Evolutionary conservation across 2,329 filamentous ascomycete genomes (phyloP).

Genomic region (Botrytis medusae): DNA sequence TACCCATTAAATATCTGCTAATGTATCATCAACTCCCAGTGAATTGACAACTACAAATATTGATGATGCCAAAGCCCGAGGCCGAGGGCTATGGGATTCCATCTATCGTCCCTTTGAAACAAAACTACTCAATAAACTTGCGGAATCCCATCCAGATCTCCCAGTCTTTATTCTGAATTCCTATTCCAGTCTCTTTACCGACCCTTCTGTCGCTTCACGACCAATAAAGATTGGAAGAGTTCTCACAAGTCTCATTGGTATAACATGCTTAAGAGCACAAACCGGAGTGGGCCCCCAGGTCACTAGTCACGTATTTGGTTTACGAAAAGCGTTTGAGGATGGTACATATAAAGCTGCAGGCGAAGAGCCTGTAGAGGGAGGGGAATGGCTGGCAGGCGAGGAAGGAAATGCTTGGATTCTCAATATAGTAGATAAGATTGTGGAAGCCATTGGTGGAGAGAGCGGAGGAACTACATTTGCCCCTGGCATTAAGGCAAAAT

Average conservation of each 20-base stretch:
- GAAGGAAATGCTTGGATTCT: constrained; percentile 66
- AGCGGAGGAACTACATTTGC: constrained; percentile 49
- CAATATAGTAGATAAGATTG: constrained; percentile 60
- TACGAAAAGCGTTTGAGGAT: constrained; percentile 74
- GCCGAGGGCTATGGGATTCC: constrained; percentile 68
- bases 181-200: constrained; percentile 71
- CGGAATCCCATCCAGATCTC: constrained; percentile 74
- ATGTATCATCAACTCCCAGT: constrained; percentile 17
- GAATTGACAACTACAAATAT: constrained; percentile 49
- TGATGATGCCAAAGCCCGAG: constrained; percentile 54
- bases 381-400: constrained; percentile 62
- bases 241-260: constrained; percentile 70
- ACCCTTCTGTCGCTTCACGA: constrained; percentile 52
- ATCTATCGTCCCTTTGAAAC: constrained; percentile 74
- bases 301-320: constrained; percentile 74
- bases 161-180: constrained; percentile 78
- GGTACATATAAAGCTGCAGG: constrained; percentile 53
- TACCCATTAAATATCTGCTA: neutral
- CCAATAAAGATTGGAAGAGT: constrained; percentile 63
- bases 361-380: constrained; percentile 49
- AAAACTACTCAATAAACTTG: constrained; percentile 71
- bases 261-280: constrained; percentile 74
- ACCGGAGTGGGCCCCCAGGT: constrained; percentile 83
- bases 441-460: constrained; percentile 50
- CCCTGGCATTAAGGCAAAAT: constrained; percentile 42